Evolutionary conservation across 1,284 basidiomycete genomes (phyloP).

Genomic region (Dichomitus squalens): DNA sequence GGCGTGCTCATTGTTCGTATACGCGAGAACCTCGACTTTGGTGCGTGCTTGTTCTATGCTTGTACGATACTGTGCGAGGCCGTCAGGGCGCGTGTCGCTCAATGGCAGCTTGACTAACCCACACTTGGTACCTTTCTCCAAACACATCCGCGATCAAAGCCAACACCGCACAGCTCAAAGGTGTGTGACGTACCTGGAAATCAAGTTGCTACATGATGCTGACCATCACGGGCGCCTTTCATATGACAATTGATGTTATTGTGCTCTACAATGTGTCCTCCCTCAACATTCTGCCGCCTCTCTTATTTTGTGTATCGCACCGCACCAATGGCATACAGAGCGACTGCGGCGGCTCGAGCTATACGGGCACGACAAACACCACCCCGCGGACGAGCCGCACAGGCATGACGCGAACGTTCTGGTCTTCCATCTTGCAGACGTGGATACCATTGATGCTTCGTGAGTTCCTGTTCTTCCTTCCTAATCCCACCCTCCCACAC

Average conservation of each 20-base stretch:
- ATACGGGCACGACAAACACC: slow-evolving; percentile 75
- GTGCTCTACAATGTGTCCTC: neutral
- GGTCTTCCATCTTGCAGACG: slow-evolving; percentile 89
- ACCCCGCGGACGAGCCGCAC: slow-evolving; percentile 86
- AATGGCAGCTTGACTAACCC: neutral
- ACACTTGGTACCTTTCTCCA: too few species aligned
- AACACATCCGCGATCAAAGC: slow-evolving; percentile 47
- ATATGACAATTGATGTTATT: neutral
- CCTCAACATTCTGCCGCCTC: too few species aligned
- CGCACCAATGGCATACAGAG: slow-evolving; percentile 47
- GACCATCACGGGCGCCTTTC: neutral
- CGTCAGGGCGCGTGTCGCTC: too few species aligned
- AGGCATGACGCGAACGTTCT: slow-evolving; percentile 76
- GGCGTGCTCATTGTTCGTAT: slow-evolving; percentile 84
- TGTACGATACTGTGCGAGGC: neutral
- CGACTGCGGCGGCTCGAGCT: slow-evolving; percentile 81
- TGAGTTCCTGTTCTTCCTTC: slow-evolving; percentile 40
- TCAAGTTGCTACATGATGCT: neutral
- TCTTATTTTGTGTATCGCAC: too few species aligned
- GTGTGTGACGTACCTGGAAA: slow-evolving; percentile 32
- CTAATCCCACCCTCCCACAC: neutral
- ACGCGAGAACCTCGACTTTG: slow-evolving; percentile 82
- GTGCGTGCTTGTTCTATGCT: slow-evolving; percentile 38
- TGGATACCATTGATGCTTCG: slow-evolving; percentile 86
- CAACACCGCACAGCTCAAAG: slow-evolving; percentile 89